These are phyloP conservation scores for Peronosclerospora sorghi DNA, from an alignment of 352 stramenopile species.

Conservation along the genomic window DNA sequence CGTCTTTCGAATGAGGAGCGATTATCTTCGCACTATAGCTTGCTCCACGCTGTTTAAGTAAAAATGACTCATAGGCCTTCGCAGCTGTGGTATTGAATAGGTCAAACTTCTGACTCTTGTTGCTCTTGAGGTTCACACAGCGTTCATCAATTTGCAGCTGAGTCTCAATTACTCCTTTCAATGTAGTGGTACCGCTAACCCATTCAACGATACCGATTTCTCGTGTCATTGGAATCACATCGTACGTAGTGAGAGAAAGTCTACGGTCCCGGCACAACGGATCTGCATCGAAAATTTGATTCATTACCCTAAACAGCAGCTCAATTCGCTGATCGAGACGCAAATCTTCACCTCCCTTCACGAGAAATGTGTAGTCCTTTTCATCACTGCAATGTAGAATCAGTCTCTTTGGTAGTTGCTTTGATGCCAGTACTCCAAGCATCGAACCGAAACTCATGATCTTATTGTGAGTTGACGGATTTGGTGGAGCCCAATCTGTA, in stretches of 20 bases:
- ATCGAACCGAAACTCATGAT: conserved; percentile 70
- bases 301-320: conserved; percentile 88
- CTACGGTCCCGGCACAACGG: conserved; percentile 50
- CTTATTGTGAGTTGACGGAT: conserved; percentile 44
- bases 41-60: conserved; percentile 54
- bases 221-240: conserved; percentile 80
- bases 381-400: conserved; percentile 76
- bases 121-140: conserved; percentile 45
- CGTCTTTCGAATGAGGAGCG: conserved; percentile 34
- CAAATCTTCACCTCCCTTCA: conserved; percentile 88
- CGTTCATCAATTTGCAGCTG: conserved; percentile 54
- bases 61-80: conserved; percentile 63
- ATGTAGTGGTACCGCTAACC: conserved; percentile 58
- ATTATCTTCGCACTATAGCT: conserved; percentile 66
- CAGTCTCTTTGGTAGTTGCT: conserved; percentile 77
- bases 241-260: conserved; percentile 68
- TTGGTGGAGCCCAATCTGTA: conserved; percentile 62
- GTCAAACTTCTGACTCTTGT: conserved; percentile 59
- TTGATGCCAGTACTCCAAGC: conserved; percentile 73
- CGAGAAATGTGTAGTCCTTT: conserved; percentile 73
- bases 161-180: conserved; percentile 71
- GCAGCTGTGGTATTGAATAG: conserved; percentile 67
- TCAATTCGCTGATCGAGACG: conserved; percentile 88
- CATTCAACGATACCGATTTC: conserved; percentile 82
- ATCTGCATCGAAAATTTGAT: conserved; percentile 67